These are phyloP conservation scores for Cystobasidium ongulense DNA, from an alignment of 768 basidiomycete genomes.

Conservation along the genomic window DNA sequence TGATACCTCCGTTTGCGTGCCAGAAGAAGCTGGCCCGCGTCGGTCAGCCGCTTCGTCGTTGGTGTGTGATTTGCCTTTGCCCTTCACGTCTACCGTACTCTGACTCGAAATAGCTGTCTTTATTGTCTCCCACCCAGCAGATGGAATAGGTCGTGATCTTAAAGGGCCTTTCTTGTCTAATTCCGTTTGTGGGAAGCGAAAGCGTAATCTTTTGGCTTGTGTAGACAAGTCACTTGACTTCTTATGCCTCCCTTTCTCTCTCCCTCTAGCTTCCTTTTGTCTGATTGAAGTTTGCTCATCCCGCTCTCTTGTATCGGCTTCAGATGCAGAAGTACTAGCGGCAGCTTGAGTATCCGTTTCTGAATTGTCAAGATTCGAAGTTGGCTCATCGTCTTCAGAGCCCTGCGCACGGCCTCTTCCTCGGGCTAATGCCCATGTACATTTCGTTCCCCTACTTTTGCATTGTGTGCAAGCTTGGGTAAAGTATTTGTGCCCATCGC, in stretches of 20 bases:
- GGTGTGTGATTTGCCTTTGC: neutral
- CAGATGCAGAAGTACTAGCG: neutral
- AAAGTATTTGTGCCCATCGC: conserved; percentile 13
- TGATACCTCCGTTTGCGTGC: too few relatives aligned
- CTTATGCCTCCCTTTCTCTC: neutral
- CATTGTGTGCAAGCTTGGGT: conserved; percentile 6
- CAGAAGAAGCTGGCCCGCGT: too few relatives aligned
- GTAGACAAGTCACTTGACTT: neutral
- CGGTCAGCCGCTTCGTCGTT: too few relatives aligned
- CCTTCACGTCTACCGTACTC: neutral
- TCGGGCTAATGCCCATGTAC: neutral
- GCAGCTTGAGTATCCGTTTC: neutral
- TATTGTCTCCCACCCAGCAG: neutral
- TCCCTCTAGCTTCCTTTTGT: neutral
- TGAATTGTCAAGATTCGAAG: neutral
- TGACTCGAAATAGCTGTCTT: neutral
- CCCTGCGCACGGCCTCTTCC: neutral
- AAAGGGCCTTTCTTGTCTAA: neutral
- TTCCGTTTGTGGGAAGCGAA: neutral
- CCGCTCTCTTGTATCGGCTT: neutral
- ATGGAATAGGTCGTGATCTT: neutral
- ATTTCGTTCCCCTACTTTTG: neutral
- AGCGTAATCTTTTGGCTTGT: neutral
- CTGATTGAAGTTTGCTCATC: neutral
- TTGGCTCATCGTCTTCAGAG: neutral